Percentiles rank a stretch among this genome's conserved stretches.
Conservation (phyloP, 2,329 filamentous ascomycete genomes). For the Neonectria ditissima region DNA sequence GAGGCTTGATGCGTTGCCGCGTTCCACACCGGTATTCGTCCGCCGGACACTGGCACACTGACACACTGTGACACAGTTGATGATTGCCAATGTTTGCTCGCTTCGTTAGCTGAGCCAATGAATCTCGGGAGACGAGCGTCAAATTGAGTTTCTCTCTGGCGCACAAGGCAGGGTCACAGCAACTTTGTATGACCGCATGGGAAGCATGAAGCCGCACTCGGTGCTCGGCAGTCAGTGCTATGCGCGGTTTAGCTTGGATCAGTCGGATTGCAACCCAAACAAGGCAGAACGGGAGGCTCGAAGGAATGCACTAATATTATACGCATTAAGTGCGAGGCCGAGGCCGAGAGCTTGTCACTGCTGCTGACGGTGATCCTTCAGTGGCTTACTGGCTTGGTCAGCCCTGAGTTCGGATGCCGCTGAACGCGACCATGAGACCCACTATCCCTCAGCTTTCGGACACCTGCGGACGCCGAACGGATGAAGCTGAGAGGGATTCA, state of each 20-base stretch:
- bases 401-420: background rate
- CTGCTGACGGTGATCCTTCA: background rate
- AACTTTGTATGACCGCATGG: background rate
- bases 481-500: conserved; percentile 3
- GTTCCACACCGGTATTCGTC: background rate
- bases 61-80: background rate
- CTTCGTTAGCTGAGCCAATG: conserved; percentile 7
- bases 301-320: conserved; percentile 5
- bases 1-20: background rate
- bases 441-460: background rate
- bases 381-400: conserved; percentile 2
- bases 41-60: background rate
- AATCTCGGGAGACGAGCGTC: background rate
- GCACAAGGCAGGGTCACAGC: background rate
- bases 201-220: background rate
- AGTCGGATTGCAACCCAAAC: background rate
- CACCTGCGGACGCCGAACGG: conserved; percentile 8
- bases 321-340: background rate
- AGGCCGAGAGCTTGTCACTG: background rate
- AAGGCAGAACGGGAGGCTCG: background rate
- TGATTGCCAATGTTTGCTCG: conserved; percentile 1
- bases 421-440: background rate
- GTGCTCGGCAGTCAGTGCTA: background rate
- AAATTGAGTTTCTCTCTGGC: background rate
- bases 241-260: background rate